Evolutionary conservation across 176 grass and related monocot species (phyloP).

Genomic region (Zoysia pacifica): DNA sequence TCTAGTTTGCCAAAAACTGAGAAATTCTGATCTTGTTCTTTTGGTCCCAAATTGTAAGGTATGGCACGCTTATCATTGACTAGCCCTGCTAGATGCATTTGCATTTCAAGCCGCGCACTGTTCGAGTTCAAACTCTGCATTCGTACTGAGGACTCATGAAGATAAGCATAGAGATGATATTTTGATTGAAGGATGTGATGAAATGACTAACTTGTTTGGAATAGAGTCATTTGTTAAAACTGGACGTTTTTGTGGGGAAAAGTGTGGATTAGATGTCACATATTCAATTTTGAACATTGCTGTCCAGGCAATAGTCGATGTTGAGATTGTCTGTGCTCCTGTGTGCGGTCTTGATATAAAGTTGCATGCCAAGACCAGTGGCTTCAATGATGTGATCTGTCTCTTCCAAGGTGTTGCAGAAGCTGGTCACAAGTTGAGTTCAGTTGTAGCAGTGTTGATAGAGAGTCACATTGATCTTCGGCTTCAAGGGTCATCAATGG

Average conservation of each 20-base stretch:
- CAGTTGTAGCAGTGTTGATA: neutral
- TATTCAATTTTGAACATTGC: neutral
- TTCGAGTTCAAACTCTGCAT: conserved; percentile 37
- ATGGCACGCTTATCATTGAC: neutral
- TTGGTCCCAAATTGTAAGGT: conserved; percentile 20
- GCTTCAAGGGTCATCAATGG: neutral
- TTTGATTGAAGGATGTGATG: conserved; percentile 37
- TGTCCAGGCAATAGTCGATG: conserved; percentile 29
- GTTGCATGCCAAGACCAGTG: conserved; percentile 32
- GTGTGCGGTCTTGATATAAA: conserved; percentile 13
- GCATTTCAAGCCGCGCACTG: neutral
- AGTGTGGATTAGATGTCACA: conserved; percentile 37
- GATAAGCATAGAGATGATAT: conserved; percentile 2
- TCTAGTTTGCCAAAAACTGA: neutral
- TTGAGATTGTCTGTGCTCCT: conserved; percentile 32
- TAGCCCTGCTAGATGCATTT: conserved; percentile 33
- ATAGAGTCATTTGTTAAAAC: neutral
- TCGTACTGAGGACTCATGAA: conserved; percentile 1
- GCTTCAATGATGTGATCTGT: conserved; percentile 12
- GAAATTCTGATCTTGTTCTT: neutral
- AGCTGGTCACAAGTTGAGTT: conserved; percentile 6
- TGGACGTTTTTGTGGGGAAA: conserved; percentile 6
- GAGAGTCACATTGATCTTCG: conserved; percentile 30
- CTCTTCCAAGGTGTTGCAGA: conserved; percentile 18
- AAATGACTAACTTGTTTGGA: neutral